Evolutionary conservation across 495 filamentous ascomycete genomes (phyloP).

Genomic region (Trichoderma erinaceum): DNA sequence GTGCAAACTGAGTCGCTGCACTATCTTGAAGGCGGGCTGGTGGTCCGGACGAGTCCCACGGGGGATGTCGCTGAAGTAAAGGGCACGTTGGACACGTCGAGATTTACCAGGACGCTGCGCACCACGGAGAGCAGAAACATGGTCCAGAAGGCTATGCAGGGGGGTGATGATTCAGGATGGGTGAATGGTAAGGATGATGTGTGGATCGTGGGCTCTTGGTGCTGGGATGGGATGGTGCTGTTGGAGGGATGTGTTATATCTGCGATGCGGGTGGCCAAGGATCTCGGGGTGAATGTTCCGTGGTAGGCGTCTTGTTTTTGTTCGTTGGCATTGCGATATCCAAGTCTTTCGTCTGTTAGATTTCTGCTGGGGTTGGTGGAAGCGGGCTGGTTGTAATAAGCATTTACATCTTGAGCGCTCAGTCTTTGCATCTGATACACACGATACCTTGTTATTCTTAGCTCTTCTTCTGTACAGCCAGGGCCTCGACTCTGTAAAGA

Average conservation of each 20-base stretch:
- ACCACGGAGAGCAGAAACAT: conserved; percentile 27
- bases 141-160: conserved; percentile 19
- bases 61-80: conserved; percentile 17
- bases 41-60: conserved; percentile 30
- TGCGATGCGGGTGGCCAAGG: conserved; percentile 44
- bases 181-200: conserved; percentile 45
- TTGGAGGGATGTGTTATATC: conserved; percentile 54
- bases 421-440: background rate
- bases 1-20: conserved; percentile 28
- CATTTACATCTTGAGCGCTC: background rate
- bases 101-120: conserved; percentile 34
- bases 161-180: conserved; percentile 15
- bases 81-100: conserved; percentile 20
- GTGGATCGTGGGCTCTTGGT: conserved; percentile 52
- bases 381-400: background rate
- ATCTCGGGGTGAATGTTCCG: conserved; percentile 41
- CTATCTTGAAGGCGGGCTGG: conserved; percentile 25
- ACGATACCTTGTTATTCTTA: too few relatives aligned
- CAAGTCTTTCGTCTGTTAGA: background rate
- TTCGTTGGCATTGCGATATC: background rate
- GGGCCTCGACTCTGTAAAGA: too few relatives aligned
- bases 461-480: too few relatives aligned
- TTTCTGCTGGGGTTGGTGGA: background rate
- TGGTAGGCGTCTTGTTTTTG: conserved; percentile 18
- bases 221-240: conserved; percentile 60